phyloP scores from a whole-genome alignment of 495 filamentous ascomycete species.

The Trichoderma gamsii region DNA sequence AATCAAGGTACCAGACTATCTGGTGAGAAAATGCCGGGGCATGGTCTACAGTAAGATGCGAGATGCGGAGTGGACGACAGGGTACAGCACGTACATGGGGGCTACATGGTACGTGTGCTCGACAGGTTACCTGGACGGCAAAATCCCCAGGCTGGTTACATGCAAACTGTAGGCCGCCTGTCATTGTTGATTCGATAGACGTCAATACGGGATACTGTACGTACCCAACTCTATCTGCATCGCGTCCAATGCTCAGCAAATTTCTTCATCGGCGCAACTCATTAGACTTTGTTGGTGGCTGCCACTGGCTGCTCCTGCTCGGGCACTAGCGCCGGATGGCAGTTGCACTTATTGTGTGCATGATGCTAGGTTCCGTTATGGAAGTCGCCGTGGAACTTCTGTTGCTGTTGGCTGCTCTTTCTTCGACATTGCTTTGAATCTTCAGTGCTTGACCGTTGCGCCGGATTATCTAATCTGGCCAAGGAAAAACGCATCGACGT shows the following conservation, averaged over 20 bases:
- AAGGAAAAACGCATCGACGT: background rate
- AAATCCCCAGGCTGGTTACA: too few relatives aligned
- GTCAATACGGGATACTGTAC: too few relatives aligned
- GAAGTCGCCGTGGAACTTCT: slow-evolving; percentile 2
- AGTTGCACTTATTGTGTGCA: background rate
- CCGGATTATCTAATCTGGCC: slow-evolving; percentile 2
- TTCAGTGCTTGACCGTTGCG: background rate
- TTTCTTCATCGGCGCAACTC: background rate
- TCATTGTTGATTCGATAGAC: too few relatives aligned
- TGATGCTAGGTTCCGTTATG: background rate
- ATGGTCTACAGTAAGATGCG: too few relatives aligned
- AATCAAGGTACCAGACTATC: too few relatives aligned
- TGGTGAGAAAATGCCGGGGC: too few relatives aligned
- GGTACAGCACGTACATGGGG: too few relatives aligned
- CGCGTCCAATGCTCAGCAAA: background rate
- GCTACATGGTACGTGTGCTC: too few relatives aligned
- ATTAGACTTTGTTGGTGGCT: background rate
- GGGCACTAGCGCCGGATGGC: background rate
- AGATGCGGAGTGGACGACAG: too few relatives aligned
- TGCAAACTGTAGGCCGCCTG: too few relatives aligned
- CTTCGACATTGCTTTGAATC: background rate
- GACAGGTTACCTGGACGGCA: too few relatives aligned
- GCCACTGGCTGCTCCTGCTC: background rate
- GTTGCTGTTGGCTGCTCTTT: background rate
- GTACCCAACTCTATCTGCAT: background rate